Evolutionary conservation across 495 filamentous ascomycete genomes (phyloP).

Genomic region (Lineolata rhizophorae): DNA sequence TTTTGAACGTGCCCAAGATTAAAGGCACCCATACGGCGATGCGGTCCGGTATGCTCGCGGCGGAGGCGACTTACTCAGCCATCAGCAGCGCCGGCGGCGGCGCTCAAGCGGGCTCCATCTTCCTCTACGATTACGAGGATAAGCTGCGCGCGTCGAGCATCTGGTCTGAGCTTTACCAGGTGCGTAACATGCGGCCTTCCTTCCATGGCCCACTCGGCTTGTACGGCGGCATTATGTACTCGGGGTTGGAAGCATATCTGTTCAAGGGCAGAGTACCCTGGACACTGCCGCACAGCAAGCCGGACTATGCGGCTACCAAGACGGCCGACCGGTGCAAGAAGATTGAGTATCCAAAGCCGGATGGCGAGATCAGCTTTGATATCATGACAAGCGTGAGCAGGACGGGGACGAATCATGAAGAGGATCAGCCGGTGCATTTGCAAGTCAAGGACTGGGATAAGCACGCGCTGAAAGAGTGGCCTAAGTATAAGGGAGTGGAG

Average conservation of each 20-base stretch:
- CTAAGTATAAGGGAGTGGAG: constrained; percentile 77
- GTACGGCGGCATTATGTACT: constrained; percentile 80
- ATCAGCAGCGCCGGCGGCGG: constrained; percentile 29
- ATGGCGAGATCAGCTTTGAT: constrained; percentile 84
- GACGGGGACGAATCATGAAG: constrained; percentile 95
- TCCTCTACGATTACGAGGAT: constrained; percentile 90
- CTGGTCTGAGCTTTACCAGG: constrained; percentile 85
- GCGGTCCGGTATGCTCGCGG: constrained; percentile 92
- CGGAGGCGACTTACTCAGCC: constrained; percentile 66
- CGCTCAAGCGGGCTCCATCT: constrained; percentile 40
- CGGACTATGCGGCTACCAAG: constrained; percentile 60
- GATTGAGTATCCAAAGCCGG: constrained; percentile 93
- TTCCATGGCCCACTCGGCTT: constrained; percentile 73
- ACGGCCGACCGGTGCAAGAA: constrained; percentile 55
- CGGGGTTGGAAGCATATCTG: constrained; percentile 75
- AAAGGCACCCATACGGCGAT: constrained; percentile 97
- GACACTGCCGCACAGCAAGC: constrained; percentile 69
- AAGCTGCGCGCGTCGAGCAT: constrained; percentile 66
- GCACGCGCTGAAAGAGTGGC: constrained; percentile 65
- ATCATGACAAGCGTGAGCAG: constrained; percentile 84
- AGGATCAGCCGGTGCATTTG: constrained; percentile 92
- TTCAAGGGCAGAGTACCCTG: constrained; percentile 72
- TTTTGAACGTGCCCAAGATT: constrained; percentile 95
- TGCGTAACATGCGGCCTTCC: constrained; percentile 91
- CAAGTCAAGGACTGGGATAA: constrained; percentile 87